Base-by-base conservation (phyloP, 2,329 filamentous ascomycete genomes). In the Neofusicoccum parvum region DNA sequence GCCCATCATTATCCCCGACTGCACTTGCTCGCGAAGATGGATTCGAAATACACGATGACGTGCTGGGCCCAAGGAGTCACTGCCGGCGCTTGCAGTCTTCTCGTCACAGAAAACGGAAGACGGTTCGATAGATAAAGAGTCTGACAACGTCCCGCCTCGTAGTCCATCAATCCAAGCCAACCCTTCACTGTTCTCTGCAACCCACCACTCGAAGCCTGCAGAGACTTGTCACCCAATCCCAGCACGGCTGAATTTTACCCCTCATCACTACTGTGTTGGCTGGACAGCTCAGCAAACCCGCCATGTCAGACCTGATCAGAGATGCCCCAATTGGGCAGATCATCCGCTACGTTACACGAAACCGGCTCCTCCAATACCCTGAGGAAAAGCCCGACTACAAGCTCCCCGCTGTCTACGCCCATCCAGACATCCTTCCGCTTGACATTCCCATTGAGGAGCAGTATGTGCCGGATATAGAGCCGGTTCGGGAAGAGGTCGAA, bases 301-400 rank as follows among this genome's bases (percentile, higher is more conserved):
- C 49, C 50, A 79, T 80, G 78, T 72, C 73, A 12, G 76, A 73
- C 67, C 68, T 82, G 4, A 77, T 88, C 65, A 79, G 86, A 72
- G 87, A 88, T 65, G 81, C 86, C 66, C 81, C 86, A 34, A 70
- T 88, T 68, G 87, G 87, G 69, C 86, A 88, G 69, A 69, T 88
- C 56, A 80, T 89, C 68, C 82, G 87, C 69, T 85, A 80, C 69
- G 58, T 83, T 63, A 86, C 86, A 2, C 74, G 76, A 37, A 87
- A 86, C 71, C 80, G 76, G 48, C 72, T 84, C 49, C 78, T 89
- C 12, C 80, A 82, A 66, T 89, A 88, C 67, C 86, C 86, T 15
- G 87, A 89, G 76, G 87, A 90, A 68, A 78, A 78, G 66, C 69
- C 82, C 23, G 85, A 79, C 69, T 90, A 88, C 69, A 71, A 82